Evolutionary conservation across 163 green algal genomes (phyloP).

Genomic region (Scenedesmus sp.): DNA sequence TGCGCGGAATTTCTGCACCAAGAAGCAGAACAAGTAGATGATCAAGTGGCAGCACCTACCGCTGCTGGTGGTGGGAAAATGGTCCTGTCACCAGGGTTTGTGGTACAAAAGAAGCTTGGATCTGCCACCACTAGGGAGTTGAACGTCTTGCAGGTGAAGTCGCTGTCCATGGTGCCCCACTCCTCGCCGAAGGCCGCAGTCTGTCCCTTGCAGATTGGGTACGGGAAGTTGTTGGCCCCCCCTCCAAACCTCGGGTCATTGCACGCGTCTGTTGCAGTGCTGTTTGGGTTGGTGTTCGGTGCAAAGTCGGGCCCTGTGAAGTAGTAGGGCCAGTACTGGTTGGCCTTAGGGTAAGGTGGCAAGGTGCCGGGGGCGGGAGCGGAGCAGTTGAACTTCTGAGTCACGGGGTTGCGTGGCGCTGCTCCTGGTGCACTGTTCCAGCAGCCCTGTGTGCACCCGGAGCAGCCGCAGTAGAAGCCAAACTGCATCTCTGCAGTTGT

Average conservation of each 20-base stretch:
- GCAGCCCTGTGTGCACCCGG: background rate
- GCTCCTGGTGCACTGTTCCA: background rate
- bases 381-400: background rate
- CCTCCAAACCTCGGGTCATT: background rate
- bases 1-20: too few species aligned
- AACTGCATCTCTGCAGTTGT: background rate
- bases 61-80: background rate
- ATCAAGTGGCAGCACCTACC: background rate
- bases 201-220: background rate
- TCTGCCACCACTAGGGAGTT: background rate
- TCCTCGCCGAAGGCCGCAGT: background rate
- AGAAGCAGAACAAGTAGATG: too few species aligned
- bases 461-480: constrained; percentile 20
- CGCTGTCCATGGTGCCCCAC: background rate
- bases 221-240: background rate
- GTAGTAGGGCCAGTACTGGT: background rate
- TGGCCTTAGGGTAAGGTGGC: background rate
- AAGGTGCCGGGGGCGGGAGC: background rate
- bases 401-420: background rate
- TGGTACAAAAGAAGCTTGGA: background rate
- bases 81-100: background rate
- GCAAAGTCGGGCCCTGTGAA: background rate
- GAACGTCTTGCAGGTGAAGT: background rate
- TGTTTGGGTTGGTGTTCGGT: background rate
- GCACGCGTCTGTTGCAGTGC: background rate